Evolutionary conservation across 2,329 filamentous ascomycete genomes (phyloP).

Genomic region (Neodidymelliopsis sp.): DNA sequence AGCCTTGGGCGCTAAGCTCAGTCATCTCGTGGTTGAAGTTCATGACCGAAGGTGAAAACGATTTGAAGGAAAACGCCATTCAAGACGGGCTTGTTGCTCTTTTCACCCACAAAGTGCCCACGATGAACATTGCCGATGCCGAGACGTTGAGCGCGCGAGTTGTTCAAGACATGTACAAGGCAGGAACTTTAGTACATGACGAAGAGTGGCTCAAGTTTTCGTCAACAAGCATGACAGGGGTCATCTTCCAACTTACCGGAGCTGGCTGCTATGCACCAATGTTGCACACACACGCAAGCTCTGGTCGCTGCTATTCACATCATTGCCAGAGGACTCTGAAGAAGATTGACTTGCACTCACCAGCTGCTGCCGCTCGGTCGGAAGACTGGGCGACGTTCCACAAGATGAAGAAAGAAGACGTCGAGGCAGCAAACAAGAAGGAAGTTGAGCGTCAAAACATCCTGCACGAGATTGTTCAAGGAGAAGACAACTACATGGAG

Average conservation of each 20-base stretch:
- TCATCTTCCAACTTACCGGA: conserved; percentile 91
- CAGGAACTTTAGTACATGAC: conserved; percentile 80
- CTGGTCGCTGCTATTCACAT: conserved; percentile 87
- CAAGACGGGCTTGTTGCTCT: conserved; percentile 87
- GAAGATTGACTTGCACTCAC: conserved; percentile 86
- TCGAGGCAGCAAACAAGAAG: conserved; percentile 77
- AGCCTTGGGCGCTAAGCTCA: conserved; percentile 94
- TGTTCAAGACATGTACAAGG: conserved; percentile 79
- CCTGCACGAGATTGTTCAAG: conserved; percentile 92
- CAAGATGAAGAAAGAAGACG: conserved; percentile 77
- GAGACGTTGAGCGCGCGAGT: conserved; percentile 83
- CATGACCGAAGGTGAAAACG: conserved; percentile 89
- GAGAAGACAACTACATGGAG: conserved; percentile 89
- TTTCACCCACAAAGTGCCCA: conserved; percentile 94
- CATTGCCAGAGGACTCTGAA: conserved; percentile 94
- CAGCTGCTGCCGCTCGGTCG: conserved; percentile 69
- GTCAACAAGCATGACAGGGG: conserved; percentile 79
- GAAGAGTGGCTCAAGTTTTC: conserved; percentile 99
- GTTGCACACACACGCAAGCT: conserved; percentile 72
- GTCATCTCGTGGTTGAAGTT: conserved; percentile 86
- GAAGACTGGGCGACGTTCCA: conserved; percentile 93
- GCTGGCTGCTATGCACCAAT: conserved; percentile 89
- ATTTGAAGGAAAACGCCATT: conserved; percentile 83
- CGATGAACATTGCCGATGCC: conserved; percentile 97
- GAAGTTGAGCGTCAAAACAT: conserved; percentile 94